Conservation (phyloP, 164 flowering plant species). For the Stephania yunnanensis region DNA sequence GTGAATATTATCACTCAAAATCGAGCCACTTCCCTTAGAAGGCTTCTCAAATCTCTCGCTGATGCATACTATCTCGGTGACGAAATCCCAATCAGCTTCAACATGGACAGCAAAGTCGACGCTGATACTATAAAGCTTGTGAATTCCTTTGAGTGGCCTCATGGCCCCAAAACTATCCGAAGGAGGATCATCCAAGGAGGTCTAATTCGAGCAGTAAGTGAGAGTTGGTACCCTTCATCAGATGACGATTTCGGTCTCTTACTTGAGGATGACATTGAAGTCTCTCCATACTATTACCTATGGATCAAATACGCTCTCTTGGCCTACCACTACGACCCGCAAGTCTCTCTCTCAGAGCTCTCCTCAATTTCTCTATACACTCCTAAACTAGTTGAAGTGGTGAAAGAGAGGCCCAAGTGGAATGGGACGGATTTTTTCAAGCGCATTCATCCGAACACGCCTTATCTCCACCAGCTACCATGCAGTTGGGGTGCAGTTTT, state of each 20-base stretch:
- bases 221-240: slow-evolving; percentile 94
- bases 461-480: slow-evolving; percentile 91
- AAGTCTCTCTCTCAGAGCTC: slow-evolving; percentile 80
- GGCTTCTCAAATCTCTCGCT: slow-evolving; percentile 77
- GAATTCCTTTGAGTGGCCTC: slow-evolving; percentile 76
- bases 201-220: slow-evolving; percentile 91
- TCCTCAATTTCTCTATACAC: slow-evolving; percentile 91
- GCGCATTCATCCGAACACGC: slow-evolving; percentile 83
- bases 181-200: slow-evolving; percentile 97
- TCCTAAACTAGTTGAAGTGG: slow-evolving; percentile 78
- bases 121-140: slow-evolving; percentile 61
- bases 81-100: slow-evolving; percentile 77
- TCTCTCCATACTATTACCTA: slow-evolving; percentile 88
- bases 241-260: slow-evolving; percentile 87
- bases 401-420: slow-evolving; percentile 93
- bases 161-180: slow-evolving; percentile 72
- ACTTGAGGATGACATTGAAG: slow-evolving; percentile 95
- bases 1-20: slow-evolving; percentile 90
- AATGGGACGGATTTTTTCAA: slow-evolving; percentile 79
- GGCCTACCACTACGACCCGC: slow-evolving; percentile 89
- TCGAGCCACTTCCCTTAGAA: slow-evolving; percentile 55
- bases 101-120: slow-evolving; percentile 95
- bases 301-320: slow-evolving; percentile 91
- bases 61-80: slow-evolving; percentile 79
- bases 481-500: slow-evolving; percentile 99